Percentiles rank a stretch among this genome's conserved stretches.
These are phyloP conservation scores for Suhomyces chickasaworum DNA, from an alignment of 1,139 yeast species.

Conservation along the genomic window DNA sequence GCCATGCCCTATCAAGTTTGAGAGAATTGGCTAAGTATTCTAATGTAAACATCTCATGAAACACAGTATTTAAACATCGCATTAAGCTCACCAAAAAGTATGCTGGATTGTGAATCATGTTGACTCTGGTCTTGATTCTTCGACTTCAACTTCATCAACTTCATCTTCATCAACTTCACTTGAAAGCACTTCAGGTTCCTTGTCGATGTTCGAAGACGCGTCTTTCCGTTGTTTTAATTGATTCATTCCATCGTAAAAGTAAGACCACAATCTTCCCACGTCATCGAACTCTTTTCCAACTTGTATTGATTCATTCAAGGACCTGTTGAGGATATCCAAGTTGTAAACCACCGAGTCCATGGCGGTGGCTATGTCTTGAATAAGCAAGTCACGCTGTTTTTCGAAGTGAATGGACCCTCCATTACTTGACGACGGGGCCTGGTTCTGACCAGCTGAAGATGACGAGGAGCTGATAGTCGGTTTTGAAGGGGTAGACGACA, in stretches of 20 bases:
- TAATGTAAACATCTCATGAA: background rate
- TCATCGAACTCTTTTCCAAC: constrained; percentile 51
- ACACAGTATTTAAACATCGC: too few species aligned
- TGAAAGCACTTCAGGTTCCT: constrained; percentile 12
- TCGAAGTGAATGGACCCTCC: constrained; percentile 31
- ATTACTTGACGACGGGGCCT: constrained; percentile 3
- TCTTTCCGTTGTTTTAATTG: constrained; percentile 25
- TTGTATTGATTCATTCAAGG: constrained; percentile 44
- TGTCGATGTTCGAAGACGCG: constrained; percentile 6
- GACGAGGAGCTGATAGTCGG: constrained; percentile 7
- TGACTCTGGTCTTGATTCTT: background rate
- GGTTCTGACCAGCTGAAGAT: background rate
- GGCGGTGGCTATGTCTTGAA: constrained; percentile 45
- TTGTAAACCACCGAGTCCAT: constrained; percentile 46
- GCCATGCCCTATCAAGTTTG: too few species aligned
- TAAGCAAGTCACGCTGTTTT: constrained; percentile 45
- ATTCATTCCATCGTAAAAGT: constrained; percentile 41
- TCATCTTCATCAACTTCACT: constrained; percentile 14
- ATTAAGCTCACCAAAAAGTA: too few species aligned
- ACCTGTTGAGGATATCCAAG: constrained; percentile 43
- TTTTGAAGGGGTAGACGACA: constrained; percentile 19
- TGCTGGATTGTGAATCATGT: background rate
- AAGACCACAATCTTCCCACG: constrained; percentile 47
- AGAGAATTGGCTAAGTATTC: background rate
- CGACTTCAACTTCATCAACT: background rate